Conservation (phyloP, 768 basidiomycete species). For the Rhizopogon rudus region DNA sequence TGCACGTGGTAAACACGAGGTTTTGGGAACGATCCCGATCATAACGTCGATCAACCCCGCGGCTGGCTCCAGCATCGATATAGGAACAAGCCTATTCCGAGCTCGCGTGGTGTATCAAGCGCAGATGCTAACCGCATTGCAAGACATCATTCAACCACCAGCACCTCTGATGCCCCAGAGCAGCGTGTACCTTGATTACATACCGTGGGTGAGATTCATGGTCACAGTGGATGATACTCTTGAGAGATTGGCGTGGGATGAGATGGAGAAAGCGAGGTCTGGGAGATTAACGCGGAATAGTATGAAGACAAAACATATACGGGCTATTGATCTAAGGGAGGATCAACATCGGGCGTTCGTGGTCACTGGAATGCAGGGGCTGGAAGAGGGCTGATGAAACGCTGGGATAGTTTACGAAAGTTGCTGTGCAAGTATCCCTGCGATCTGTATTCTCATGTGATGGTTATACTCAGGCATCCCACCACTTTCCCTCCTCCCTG, state of each 20-base stretch:
- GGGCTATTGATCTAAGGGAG: slow-evolving; percentile 37
- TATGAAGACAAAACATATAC: slow-evolving; percentile 35
- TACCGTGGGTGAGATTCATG: slow-evolving; percentile 63
- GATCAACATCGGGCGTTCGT: slow-evolving; percentile 31
- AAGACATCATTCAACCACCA: slow-evolving; percentile 39
- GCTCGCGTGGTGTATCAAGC: slow-evolving; percentile 42
- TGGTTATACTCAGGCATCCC: slow-evolving; percentile 2
- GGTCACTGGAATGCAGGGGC: slow-evolving; percentile 14
- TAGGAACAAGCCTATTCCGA: slow-evolving; percentile 20
- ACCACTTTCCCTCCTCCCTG: slow-evolving; percentile 4
- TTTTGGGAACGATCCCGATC: slow-evolving; percentile 24
- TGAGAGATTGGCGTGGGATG: slow-evolving; percentile 30
- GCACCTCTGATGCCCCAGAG: slow-evolving; percentile 38
- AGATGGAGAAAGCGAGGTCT: slow-evolving; percentile 16
- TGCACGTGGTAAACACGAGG: slow-evolving; percentile 40
- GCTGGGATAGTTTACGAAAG: slow-evolving; percentile 1
- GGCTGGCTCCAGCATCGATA: slow-evolving; percentile 16
- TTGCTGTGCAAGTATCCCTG: slow-evolving; percentile 5
- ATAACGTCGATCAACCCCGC: slow-evolving; percentile 31
- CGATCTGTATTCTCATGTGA: slow-evolving; percentile 4
- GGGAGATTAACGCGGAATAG: slow-evolving; percentile 60
- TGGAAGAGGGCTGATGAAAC: neutral
- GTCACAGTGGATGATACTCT: slow-evolving; percentile 56
- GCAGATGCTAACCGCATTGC: slow-evolving; percentile 41
- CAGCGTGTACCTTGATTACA: slow-evolving; percentile 60